These are phyloP conservation scores for Glycine soja DNA, from an alignment of 306 rosid species.

Conservation along the genomic window DNA sequence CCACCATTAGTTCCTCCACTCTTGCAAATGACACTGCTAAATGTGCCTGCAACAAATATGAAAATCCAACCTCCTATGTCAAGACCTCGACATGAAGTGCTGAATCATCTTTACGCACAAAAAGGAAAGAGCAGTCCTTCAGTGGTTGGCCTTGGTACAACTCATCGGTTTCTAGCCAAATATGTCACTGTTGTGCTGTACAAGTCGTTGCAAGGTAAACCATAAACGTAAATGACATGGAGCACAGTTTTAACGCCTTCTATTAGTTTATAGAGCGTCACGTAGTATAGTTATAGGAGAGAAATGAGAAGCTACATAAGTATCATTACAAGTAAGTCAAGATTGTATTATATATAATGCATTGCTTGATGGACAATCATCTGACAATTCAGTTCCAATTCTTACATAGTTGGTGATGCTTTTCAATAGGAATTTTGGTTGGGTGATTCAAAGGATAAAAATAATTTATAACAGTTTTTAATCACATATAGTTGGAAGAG, in stretches of 20 bases:
- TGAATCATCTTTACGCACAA: slow-evolving; percentile 93
- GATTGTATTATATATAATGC: slow-evolving; percentile 55
- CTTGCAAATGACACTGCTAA: slow-evolving; percentile 85
- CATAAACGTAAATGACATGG: too few relatives aligned
- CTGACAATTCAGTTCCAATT: slow-evolving; percentile 39
- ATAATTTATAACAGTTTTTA: slow-evolving; percentile 27
- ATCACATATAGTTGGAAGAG: slow-evolving; percentile 22
- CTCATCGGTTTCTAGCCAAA: slow-evolving; percentile 81
- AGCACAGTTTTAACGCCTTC: slow-evolving; percentile 39
- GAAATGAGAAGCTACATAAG: slow-evolving; percentile 54
- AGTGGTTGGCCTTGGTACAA: slow-evolving; percentile 86
- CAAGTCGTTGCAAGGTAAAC: slow-evolving; percentile 78
- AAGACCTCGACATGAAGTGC: slow-evolving; percentile 90
- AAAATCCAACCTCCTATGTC: slow-evolving; percentile 76
- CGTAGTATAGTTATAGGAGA: slow-evolving; percentile 43
- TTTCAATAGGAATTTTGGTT: slow-evolving; percentile 39
- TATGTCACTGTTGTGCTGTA: slow-evolving; percentile 94
- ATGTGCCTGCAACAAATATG: slow-evolving; percentile 74
- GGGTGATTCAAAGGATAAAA: slow-evolving; percentile 16
- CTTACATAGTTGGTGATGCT: slow-evolving; percentile 29
- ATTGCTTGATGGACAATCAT: slow-evolving; percentile 58
- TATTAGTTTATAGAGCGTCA: slow-evolving; percentile 49
- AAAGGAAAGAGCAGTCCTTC: slow-evolving; percentile 79
- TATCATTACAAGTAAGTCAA: slow-evolving; percentile 47
- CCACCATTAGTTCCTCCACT: slow-evolving; percentile 90